Evolutionary conservation across 495 filamentous ascomycete species (phyloP), one percentile per base, ranked within the genome.

Genomic region (Podospora conica): DNA sequence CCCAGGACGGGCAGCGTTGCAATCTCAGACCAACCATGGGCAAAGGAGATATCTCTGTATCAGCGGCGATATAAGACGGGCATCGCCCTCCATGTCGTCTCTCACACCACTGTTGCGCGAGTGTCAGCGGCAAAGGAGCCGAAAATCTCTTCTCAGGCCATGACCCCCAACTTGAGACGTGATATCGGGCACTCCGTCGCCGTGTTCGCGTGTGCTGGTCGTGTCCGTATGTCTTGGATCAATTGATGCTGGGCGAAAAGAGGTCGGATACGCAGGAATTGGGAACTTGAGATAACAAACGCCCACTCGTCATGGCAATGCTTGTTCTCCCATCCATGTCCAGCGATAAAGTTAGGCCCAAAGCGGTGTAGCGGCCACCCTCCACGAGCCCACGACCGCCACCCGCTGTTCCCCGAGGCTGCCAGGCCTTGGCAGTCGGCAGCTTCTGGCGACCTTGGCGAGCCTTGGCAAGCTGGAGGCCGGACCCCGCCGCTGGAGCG

Each of bases 231-330:
- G n/a, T n/a, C n/a, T n/a, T n/a, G n/a, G n/a, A n/a, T n/a, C n/a
- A n/a, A n/a, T n/a, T n/a, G n/a, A n/a, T 31, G 8, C 9, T 11
- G 9, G 10, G 18, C n/a, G 15, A 48, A n/a, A 48, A 48, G 40
- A 48, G 40, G 40, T 48, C 40, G 40, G 40, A n/a, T n/a, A n/a
- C n/a, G n/a, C n/a, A n/a, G 29, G 40, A 48, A 18, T n/a, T n/a
- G 15, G 15, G 40, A n/a, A n/a, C n/a, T 48, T 48, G 40, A 25
- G 61, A 55, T 63, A 57, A 31, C 53, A 29, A 57, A 64, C 61
- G 61, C 53, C 53, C 20, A 29, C 53, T 33, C 61, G 54, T 64
- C 61, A 57, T n/a, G 22, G 21, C 22, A 57, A 27, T 15, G 11
- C 25, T 48, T 48, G 40, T 48, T 18, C n/a, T n/a, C n/a, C n/a